These are phyloP conservation scores for Sextonia rubra DNA, from an alignment of 164 flowering plant genomes.

Conservation along the genomic window DNA sequence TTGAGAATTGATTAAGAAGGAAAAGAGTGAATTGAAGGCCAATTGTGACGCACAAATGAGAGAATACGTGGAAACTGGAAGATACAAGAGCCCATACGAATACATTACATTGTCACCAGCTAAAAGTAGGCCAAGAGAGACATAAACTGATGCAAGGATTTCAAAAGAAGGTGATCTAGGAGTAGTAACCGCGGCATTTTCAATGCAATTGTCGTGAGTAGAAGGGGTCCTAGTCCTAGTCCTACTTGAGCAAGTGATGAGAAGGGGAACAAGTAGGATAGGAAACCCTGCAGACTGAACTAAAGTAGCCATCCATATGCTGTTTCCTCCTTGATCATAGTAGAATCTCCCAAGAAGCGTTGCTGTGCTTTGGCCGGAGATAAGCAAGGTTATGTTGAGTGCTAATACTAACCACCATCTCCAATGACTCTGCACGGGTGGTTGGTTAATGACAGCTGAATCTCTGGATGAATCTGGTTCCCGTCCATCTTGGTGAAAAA, in stretches of 20 bases:
- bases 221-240: not conserved
- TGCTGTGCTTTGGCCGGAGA: conserved; percentile 22
- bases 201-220: no score
- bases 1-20: conserved; percentile 27
- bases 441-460: conserved; percentile 5
- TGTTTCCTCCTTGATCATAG: conserved; percentile 29
- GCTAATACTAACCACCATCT: conserved; percentile 36
- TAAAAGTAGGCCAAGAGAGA: conserved; percentile 16
- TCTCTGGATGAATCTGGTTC: conserved; percentile 7
- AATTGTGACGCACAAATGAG: conserved; percentile 29
- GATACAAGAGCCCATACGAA: conserved; percentile 25
- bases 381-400: conserved; percentile 21
- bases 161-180: conserved; percentile 7
- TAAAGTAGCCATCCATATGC: conserved; percentile 33
- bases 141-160: conserved; percentile 9
- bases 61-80: conserved; percentile 29
- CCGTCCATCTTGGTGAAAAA: not conserved
- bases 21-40: conserved; percentile 27
- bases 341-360: conserved; percentile 31
- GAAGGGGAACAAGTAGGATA: conserved; percentile 19
- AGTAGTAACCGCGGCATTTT: not conserved
- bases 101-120: conserved; percentile 25
- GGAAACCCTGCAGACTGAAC: conserved; percentile 29
- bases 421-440: conserved; percentile 2
- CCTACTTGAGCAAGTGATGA: not conserved